phyloP scores from a whole-genome alignment of 75 land plant species.

The Picea glauca region DNA sequence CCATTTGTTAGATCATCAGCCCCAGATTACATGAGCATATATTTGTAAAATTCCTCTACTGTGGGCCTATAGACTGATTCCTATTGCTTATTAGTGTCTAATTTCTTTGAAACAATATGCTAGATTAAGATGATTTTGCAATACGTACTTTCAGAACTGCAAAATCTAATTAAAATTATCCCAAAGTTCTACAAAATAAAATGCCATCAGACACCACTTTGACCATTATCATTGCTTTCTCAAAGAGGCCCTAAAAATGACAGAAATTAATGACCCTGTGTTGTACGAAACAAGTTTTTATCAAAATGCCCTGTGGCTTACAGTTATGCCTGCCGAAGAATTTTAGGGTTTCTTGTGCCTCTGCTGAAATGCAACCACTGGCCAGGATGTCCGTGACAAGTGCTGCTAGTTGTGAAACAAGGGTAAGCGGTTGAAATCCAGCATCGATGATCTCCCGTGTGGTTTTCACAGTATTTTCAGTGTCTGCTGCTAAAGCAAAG shows the following conservation, averaged over 20 bases:
- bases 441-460: slow-evolving; percentile 65
- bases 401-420: slow-evolving; percentile 63
- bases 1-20: too few species aligned
- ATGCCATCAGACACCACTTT: too few species aligned
- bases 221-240: too few species aligned
- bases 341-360: slow-evolving; percentile 20
- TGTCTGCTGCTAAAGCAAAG: slow-evolving; percentile 58
- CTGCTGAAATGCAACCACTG: slow-evolving; percentile 25
- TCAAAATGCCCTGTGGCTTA: slow-evolving; percentile 19
- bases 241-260: not conserved
- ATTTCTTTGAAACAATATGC: too few species aligned
- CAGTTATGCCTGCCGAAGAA: slow-evolving; percentile 31
- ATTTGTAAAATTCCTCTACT: too few species aligned
- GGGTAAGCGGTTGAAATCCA: slow-evolving; percentile 58
- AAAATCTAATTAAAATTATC: too few species aligned
- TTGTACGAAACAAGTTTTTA: not conserved
- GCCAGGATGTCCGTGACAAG: slow-evolving; percentile 68
- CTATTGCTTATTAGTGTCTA: too few species aligned
- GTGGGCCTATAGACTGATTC: too few species aligned
- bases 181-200: too few species aligned
- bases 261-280: not conserved
- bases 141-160: too few species aligned
- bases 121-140: too few species aligned
- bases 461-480: slow-evolving; percentile 52
- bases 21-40: too few species aligned